Evolutionary conservation across 495 filamentous ascomycete genomes (phyloP).

Genomic region (Cladorrhinum samala): DNA sequence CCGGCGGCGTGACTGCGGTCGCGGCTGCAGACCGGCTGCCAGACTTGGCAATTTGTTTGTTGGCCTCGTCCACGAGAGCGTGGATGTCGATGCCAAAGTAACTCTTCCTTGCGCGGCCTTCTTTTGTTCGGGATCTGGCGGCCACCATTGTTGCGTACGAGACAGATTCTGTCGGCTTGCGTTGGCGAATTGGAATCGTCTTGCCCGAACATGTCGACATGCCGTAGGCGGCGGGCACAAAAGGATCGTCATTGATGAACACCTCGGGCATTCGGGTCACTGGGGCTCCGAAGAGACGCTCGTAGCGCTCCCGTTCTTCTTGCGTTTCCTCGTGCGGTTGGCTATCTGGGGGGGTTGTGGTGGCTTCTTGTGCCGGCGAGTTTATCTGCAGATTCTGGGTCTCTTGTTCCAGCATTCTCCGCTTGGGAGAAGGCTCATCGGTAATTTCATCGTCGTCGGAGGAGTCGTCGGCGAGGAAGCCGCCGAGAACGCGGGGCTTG

Average conservation of each 20-base stretch:
- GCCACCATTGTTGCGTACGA: constrained; percentile 67
- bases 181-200: constrained; percentile 48
- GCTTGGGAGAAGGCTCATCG: constrained; percentile 33
- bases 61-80: constrained; percentile 63
- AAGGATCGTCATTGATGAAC: constrained; percentile 3
- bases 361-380: not conserved
- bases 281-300: constrained; percentile 21
- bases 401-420: constrained; percentile 25
- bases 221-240: constrained; percentile 29
- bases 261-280: not conserved
- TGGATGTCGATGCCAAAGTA: constrained; percentile 94
- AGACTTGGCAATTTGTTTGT: constrained; percentile 36
- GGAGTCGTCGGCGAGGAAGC: constrained; percentile 45
- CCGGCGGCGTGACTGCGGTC: constrained; percentile 21
- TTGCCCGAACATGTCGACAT: constrained; percentile 64
- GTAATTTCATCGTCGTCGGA: constrained; percentile 22
- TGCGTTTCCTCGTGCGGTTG: constrained; percentile 13
- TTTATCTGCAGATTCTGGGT: constrained; percentile 4
- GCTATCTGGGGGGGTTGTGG: constrained; percentile 16
- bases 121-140: constrained; percentile 57
- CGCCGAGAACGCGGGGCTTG: constrained; percentile 30
- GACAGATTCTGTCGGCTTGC: constrained; percentile 38
- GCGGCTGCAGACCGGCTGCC: constrained; percentile 14
- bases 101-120: constrained; percentile 68
- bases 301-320: constrained; percentile 23